Evolutionary conservation across 495 filamentous ascomycete species (phyloP).

Genomic region (Parachaetomium inaequale): DNA sequence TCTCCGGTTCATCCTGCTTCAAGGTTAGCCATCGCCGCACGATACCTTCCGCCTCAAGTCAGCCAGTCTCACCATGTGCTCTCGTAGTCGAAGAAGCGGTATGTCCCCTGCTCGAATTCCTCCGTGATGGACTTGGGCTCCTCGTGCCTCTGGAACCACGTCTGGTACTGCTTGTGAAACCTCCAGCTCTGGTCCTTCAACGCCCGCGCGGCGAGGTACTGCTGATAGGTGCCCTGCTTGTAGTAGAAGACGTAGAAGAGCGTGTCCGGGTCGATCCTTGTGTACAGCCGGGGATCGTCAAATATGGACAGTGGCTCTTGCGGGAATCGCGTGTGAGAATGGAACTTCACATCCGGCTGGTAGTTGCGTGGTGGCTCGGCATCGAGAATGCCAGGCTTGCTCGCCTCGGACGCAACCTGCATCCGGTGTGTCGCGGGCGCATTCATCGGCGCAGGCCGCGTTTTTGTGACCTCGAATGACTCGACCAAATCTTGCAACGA

Average conservation of each 20-base stretch:
- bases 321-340: conserved; percentile 81
- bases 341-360: conserved; percentile 72
- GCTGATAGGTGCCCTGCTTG: conserved; percentile 90
- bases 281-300: conserved; percentile 83
- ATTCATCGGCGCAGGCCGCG: conserved; percentile 52
- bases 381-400: conserved; percentile 70
- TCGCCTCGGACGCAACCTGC: conserved; percentile 65
- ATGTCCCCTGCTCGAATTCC: conserved; percentile 97
- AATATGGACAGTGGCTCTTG: conserved; percentile 87
- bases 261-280: conserved; percentile 86
- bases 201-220: conserved; percentile 93
- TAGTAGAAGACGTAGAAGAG: conserved; percentile 99
- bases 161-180: conserved; percentile 99
- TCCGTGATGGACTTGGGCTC: conserved; percentile 98
- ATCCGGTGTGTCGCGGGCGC: conserved; percentile 66
- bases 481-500: conserved; percentile 85
- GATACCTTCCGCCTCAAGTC: background rate
- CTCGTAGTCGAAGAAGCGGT: conserved; percentile 99
- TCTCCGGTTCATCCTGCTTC: conserved; percentile 90
- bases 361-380: conserved; percentile 79
- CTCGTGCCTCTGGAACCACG: conserved; percentile 98
- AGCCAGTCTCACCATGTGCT: conserved; percentile 81
- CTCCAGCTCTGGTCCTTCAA: conserved; percentile 96
- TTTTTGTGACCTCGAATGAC: conserved; percentile 81
- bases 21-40: conserved; percentile 5